A percentile compares a stretch with the other conserved stretches of the same genome.
phyloP scores from a whole-genome alignment of 495 filamentous ascomycete species.

The Talaromyces adpressus region DNA sequence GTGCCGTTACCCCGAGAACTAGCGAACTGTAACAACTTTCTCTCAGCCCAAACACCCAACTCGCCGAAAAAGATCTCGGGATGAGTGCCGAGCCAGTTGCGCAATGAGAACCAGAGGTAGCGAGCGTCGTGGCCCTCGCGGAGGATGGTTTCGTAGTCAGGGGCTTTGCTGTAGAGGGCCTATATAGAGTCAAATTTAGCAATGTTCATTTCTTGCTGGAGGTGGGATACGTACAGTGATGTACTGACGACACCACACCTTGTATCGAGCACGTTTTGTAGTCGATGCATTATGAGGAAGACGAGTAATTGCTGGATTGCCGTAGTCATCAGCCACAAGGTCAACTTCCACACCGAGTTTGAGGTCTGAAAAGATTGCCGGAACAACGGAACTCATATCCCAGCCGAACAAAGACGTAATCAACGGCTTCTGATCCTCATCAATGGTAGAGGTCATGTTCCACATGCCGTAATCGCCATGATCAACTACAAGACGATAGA shows the following conservation, averaged over 20 bases:
- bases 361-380: conserved; percentile 28
- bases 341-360: conserved; percentile 16
- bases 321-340: conserved; percentile 23
- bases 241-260: conserved; percentile 20
- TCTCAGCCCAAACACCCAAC: conserved; percentile 26
- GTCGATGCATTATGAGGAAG: conserved; percentile 14
- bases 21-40: conserved; percentile 8
- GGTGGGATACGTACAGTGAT: neutral
- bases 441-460: conserved; percentile 23
- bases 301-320: conserved; percentile 16
- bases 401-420: conserved; percentile 27
- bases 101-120: conserved; percentile 29
- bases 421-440: conserved; percentile 16
- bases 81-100: conserved; percentile 27
- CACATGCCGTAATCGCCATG: conserved; percentile 31
- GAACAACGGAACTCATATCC: conserved; percentile 26
- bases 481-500: conserved; percentile 29
- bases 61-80: conserved; percentile 27
- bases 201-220: too few relatives aligned
- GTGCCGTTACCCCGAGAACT: neutral
- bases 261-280: conserved; percentile 16
- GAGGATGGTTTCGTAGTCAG: conserved; percentile 23
- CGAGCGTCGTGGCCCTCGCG: conserved; percentile 26
- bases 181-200: neutral
- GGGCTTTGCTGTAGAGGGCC: conserved; percentile 17